Conservation (phyloP, 2,329 filamentous ascomycete genomes). For the Ophiostoma quercus region DNA sequence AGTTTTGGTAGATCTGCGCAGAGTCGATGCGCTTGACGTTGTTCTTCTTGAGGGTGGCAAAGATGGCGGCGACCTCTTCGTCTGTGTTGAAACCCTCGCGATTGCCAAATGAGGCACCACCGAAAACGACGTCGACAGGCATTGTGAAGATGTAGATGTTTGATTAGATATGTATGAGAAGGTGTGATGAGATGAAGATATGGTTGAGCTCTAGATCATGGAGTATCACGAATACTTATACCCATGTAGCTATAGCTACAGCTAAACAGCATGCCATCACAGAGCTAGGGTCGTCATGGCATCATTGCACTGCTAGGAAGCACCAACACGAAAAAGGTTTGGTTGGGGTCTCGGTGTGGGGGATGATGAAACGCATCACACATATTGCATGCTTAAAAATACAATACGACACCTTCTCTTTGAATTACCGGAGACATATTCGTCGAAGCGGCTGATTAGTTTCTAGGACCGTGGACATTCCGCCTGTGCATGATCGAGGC, state of each 20-base stretch:
- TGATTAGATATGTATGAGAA: too few species aligned
- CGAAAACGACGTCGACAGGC: background rate
- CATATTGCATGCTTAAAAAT: background rate
- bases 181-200: background rate
- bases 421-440: background rate
- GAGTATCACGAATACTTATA: background rate
- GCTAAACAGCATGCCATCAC: too few species aligned
- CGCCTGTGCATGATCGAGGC: background rate
- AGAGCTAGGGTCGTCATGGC: too few species aligned
- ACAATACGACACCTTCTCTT: background rate
- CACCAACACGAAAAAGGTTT: background rate
- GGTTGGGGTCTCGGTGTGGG: background rate
- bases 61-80: background rate
- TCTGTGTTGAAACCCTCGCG: background rate
- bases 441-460: background rate
- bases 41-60: background rate
- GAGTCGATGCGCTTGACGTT: constrained; percentile 25
- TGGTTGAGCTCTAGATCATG: background rate
- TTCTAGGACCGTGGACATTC: background rate
- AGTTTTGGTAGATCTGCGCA: background rate
- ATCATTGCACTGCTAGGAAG: too few species aligned
- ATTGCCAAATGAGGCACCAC: background rate
- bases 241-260: too few species aligned
- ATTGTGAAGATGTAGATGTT: background rate
- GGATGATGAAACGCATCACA: background rate